Conservation (phyloP, 305 asterid genomes). For the Andrographis paniculata region DNA sequence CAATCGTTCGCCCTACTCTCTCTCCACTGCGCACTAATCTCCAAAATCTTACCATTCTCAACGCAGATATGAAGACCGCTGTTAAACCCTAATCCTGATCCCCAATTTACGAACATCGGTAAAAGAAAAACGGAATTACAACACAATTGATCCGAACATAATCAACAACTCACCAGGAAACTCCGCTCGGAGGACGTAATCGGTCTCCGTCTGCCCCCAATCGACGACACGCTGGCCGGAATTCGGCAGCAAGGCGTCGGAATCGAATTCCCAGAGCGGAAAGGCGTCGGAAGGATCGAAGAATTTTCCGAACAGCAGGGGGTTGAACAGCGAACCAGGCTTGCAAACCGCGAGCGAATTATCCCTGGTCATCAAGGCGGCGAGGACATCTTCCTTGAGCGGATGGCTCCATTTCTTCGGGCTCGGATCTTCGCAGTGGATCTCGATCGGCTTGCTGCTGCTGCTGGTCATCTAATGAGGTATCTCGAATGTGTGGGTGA, state of each 20-base stretch:
- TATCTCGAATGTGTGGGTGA: no score
- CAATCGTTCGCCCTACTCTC: constrained; percentile 30
- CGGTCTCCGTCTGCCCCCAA: constrained; percentile 51
- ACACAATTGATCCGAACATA: not conserved
- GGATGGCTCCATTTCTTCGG: constrained; percentile 63
- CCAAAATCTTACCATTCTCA: constrained; percentile 54
- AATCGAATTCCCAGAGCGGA: constrained; percentile 78
- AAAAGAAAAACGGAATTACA: not conserved
- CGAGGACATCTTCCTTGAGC: constrained; percentile 49
- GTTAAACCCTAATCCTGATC: not conserved
- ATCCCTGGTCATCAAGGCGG: constrained; percentile 15
- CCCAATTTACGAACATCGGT: not conserved
- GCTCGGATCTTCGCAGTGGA: constrained; percentile 7
- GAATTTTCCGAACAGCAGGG: constrained; percentile 66
- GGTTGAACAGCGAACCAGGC: constrained; percentile 56
- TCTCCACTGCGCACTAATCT: constrained; percentile 34
- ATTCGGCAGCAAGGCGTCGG: constrained; percentile 29
- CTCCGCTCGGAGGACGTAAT: constrained; percentile 47
- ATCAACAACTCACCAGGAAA: constrained; percentile 38
- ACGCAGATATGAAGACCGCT: constrained; percentile 7
- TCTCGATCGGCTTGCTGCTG: not conserved
- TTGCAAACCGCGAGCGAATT: constrained; percentile 25
- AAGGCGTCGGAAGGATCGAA: constrained; percentile 90
- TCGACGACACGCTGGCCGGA: constrained; percentile 32
- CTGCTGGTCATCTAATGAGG: constrained; percentile 10